These are phyloP conservation scores for Aspergillus hortae DNA, from an alignment of 2,329 filamentous ascomycete genomes.

Conservation along the genomic window DNA sequence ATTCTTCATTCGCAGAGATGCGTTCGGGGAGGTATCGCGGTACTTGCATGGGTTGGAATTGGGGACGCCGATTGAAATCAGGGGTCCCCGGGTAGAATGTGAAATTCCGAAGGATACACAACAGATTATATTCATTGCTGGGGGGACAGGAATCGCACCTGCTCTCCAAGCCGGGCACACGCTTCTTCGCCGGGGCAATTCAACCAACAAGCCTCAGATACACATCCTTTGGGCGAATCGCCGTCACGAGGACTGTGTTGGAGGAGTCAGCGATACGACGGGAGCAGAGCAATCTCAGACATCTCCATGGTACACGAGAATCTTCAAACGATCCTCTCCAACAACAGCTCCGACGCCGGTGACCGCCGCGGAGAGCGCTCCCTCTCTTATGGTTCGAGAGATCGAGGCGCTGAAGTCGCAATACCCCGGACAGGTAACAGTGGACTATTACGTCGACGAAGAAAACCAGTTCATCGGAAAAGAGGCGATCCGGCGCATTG, in stretches of 20 bases:
- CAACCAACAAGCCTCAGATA: slow-evolving; percentile 46
- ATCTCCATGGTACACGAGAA: slow-evolving; percentile 28
- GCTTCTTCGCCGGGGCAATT: slow-evolving; percentile 41
- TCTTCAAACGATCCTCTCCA: slow-evolving; percentile 18
- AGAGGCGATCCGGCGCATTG: slow-evolving; percentile 43
- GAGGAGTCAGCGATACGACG: slow-evolving; percentile 52
- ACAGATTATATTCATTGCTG: slow-evolving; percentile 77
- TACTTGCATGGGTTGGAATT: slow-evolving; percentile 67
- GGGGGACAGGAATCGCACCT: slow-evolving; percentile 87
- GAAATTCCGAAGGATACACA: slow-evolving; percentile 52
- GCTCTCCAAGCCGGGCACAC: slow-evolving; percentile 75
- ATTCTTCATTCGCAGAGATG: slow-evolving; percentile 75
- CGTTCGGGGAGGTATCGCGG: slow-evolving; percentile 77
- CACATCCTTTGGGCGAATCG: slow-evolving; percentile 82
- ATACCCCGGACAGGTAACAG: slow-evolving; percentile 55
- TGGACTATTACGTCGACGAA: slow-evolving; percentile 80
- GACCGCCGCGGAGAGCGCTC: slow-evolving; percentile 3
- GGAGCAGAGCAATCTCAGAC: slow-evolving; percentile 9
- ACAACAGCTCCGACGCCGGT: neutral
- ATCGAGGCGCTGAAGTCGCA: slow-evolving; percentile 59
- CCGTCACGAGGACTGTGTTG: slow-evolving; percentile 61
- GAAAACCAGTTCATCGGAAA: slow-evolving; percentile 66
- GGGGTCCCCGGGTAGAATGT: slow-evolving; percentile 75
- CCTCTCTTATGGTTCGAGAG: slow-evolving; percentile 53
- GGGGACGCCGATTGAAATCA: slow-evolving; percentile 66